phyloP scores from a whole-genome alignment of 2,329 filamentous ascomycete species.

The Trichoderma sp. region DNA sequence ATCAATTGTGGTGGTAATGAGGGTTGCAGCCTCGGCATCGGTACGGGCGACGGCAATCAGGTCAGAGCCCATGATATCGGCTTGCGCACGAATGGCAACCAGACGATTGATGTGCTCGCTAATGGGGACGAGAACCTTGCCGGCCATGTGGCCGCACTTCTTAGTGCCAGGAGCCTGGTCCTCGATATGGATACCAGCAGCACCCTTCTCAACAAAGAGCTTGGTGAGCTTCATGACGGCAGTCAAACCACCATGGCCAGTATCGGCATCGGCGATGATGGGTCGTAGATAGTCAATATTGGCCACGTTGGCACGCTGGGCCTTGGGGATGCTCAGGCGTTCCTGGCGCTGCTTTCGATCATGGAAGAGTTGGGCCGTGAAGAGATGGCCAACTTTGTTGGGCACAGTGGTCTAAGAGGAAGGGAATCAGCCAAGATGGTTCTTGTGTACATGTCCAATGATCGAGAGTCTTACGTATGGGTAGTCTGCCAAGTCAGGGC shows the following conservation, averaged over 20 bases:
- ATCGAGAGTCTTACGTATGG: slow-evolving; percentile 63
- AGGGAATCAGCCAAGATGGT: not conserved
- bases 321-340: slow-evolving; percentile 72
- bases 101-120: slow-evolving; percentile 97
- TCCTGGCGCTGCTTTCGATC: slow-evolving; percentile 98
- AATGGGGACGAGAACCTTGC: slow-evolving; percentile 95
- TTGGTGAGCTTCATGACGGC: slow-evolving; percentile 99
- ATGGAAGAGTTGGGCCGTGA: slow-evolving; percentile 98
- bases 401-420: slow-evolving; percentile 79
- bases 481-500: slow-evolving; percentile 96
- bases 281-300: slow-evolving; percentile 93
- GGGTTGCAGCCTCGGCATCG: slow-evolving; percentile 94
- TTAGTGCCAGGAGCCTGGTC: slow-evolving; percentile 98
- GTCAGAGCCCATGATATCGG: slow-evolving; percentile 95
- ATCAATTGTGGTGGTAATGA: slow-evolving; percentile 96
- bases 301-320: slow-evolving; percentile 66
- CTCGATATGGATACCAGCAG: slow-evolving; percentile 97
- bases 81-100: slow-evolving; percentile 93
- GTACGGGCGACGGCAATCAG: slow-evolving; percentile 90
- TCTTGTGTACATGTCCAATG: not conserved
- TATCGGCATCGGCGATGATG: slow-evolving; percentile 95
- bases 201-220: slow-evolving; percentile 93
- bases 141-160: slow-evolving; percentile 99
- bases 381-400: slow-evolving; percentile 96
- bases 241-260: slow-evolving; percentile 94